Evolutionary conservation across 768 basidiomycete species (phyloP).

Genomic region (Calocybe cyanea): DNA sequence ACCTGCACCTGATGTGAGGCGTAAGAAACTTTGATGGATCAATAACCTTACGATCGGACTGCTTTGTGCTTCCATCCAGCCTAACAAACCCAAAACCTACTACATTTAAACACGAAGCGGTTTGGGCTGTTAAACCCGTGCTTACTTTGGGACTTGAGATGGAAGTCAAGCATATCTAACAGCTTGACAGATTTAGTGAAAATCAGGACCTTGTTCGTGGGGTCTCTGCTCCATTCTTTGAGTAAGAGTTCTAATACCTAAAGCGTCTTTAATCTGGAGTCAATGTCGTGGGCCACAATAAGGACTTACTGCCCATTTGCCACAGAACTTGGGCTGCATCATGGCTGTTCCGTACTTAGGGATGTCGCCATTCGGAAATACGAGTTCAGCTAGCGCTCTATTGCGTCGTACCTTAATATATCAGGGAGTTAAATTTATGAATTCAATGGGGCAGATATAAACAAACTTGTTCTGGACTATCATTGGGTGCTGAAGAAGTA

Average conservation of each 20-base stretch:
- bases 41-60: constrained; percentile 53
- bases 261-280: not conserved
- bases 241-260: constrained; percentile 69
- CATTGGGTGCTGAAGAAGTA: constrained; percentile 50
- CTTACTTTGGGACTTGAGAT: constrained; percentile 56
- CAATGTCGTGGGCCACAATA: not conserved
- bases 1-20: constrained; percentile 36
- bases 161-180: constrained; percentile 79
- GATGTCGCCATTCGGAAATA: constrained; percentile 53
- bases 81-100: constrained; percentile 61
- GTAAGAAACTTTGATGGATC: not conserved
- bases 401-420: constrained; percentile 44
- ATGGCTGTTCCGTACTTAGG: constrained; percentile 64
- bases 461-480: constrained; percentile 64
- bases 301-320: constrained; percentile 78
- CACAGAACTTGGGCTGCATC: constrained; percentile 65
- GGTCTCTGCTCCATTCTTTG: constrained; percentile 60
- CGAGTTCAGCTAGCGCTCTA: constrained; percentile 55
- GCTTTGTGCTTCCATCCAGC: constrained; percentile 76
- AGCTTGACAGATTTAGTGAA: constrained; percentile 93
- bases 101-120: not conserved
- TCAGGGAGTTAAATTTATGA: not conserved
- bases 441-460: not conserved
- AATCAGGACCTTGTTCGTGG: constrained; percentile 82
- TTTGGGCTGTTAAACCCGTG: not conserved